These are phyloP conservation scores for Zostera marina DNA, from an alignment of 116 monocot species.

Conservation along the genomic window DNA sequence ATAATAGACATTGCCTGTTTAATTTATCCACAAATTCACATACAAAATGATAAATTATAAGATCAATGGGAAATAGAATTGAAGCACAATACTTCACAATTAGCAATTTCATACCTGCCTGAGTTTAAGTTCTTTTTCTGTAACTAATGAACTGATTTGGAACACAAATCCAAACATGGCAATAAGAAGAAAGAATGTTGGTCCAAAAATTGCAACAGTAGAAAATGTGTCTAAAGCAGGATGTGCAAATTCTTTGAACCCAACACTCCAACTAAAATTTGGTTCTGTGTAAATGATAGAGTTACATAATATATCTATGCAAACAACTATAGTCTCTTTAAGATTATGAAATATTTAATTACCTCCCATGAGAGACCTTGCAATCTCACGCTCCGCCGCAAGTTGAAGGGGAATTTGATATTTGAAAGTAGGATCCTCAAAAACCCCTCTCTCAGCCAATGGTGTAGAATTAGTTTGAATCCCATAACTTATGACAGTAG, in stretches of 20 bases:
- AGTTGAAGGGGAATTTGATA: constrained; percentile 24
- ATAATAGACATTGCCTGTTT: constrained; percentile 88
- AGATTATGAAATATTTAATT: background rate
- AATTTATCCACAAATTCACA: background rate
- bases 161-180: constrained; percentile 97
- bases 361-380: constrained; percentile 20
- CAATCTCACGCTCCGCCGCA: constrained; percentile 26
- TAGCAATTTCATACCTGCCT: constrained; percentile 38
- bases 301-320: background rate
- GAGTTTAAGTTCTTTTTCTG: constrained; percentile 90
- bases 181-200: constrained; percentile 77
- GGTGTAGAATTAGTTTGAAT: constrained; percentile 26
- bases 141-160: constrained; percentile 72
- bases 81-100: too few relatives aligned
- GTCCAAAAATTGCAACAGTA: constrained; percentile 43
- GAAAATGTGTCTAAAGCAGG: constrained; percentile 78
- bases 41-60: background rate
- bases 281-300: constrained; percentile 39
- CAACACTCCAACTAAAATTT: constrained; percentile 70
- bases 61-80: too few relatives aligned
- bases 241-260: constrained; percentile 89
- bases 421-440: constrained; percentile 22
- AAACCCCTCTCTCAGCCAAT: constrained; percentile 13
- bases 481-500: constrained; percentile 19
- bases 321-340: background rate